Evolutionary conservation across 1,139 yeast genomes (phyloP).

Genomic region (Saccharomyces hybrid): DNA sequence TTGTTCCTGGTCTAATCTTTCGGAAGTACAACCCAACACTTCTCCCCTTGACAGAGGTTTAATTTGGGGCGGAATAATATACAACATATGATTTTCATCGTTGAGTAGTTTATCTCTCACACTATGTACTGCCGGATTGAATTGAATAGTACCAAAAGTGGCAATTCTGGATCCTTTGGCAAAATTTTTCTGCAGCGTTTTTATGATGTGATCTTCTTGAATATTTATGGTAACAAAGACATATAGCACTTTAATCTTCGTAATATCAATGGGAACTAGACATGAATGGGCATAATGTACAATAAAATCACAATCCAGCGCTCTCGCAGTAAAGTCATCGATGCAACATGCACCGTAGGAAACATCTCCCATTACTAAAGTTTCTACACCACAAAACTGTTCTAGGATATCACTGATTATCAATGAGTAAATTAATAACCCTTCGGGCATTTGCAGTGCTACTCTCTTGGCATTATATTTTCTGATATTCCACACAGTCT

Average conservation of each 20-base stretch:
- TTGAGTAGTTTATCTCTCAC: slow-evolving; percentile 52
- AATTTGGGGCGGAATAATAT: slow-evolving; percentile 80
- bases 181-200: slow-evolving; percentile 69
- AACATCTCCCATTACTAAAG: slow-evolving; percentile 96
- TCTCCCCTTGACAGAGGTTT: slow-evolving; percentile 96
- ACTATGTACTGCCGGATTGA: slow-evolving; percentile 90
- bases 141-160: slow-evolving; percentile 91
- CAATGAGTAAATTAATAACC: slow-evolving; percentile 77
- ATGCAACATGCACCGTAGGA: slow-evolving; percentile 98
- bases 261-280: slow-evolving; percentile 88
- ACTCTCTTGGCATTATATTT: slow-evolving; percentile 69
- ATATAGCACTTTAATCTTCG: slow-evolving; percentile 83
- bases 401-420: slow-evolving; percentile 84
- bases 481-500: slow-evolving; percentile 86
- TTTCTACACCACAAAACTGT: slow-evolving; percentile 82
- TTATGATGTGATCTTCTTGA: slow-evolving; percentile 72
- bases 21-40: slow-evolving; percentile 93
- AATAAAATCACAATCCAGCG: slow-evolving; percentile 87
- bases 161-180: slow-evolving; percentile 57
- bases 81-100: slow-evolving; percentile 43
- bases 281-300: slow-evolving; percentile 98
- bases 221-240: slow-evolving; percentile 93
- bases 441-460: slow-evolving; percentile 97
- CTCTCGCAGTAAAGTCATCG: slow-evolving; percentile 90
- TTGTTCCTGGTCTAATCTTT: slow-evolving; percentile 55